Base-by-base conservation (phyloP, 2,329 filamentous ascomycete species). In the Cercospora janseana region DNA sequence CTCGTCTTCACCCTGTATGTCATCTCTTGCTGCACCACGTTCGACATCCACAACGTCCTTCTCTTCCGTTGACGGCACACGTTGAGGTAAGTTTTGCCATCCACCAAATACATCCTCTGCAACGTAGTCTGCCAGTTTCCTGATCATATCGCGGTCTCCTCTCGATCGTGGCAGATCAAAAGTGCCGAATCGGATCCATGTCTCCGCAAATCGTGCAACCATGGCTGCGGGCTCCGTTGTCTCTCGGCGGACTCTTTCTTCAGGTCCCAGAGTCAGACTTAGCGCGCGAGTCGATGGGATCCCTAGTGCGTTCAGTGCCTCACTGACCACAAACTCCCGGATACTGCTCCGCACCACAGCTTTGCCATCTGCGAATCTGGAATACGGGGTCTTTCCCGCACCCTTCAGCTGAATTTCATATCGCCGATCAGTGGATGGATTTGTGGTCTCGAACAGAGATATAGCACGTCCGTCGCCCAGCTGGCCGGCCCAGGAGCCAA, bases 351-450 rank as follows among this genome's bases (percentile, higher is more conserved):
- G 78, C 44, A 98, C 74, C 2, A 98, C 93, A 1, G 93, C 93
- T 67, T 93, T 92, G 23, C 93, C 93, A 67, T 98, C 93, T 18
- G 93, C 93, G 60, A 98, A 98, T 3, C 93, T 85, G 29, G 88
- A 95, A 72, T 98, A 98, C 0, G 93, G 93, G 3, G 93, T 98
- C 63, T 86, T 75, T 4, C 93, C 93, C 12, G 93, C 93, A 18
- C 93, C 93, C 69, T 98, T 98, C 54, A 98, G 77, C 70, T 97
- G 93, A 34, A 97, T 68, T 70, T 98, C 93, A 66, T 95, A 96
- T 20, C 88, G 80, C 27, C 73, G 76, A n/a, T 80, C 79, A 0
- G 86, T 87, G 1, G 68, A 65, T 1, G 86, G 82, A 65, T 92
- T 94, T 4, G 83, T 92, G 18, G 84, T 81, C 70, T 98, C 93